A percentile compares a stretch with the other conserved stretches of the same genome.
phyloP scores from a whole-genome alignment of 2,329 filamentous ascomycete genomes.

The Trichoderma lentiforme region DNA sequence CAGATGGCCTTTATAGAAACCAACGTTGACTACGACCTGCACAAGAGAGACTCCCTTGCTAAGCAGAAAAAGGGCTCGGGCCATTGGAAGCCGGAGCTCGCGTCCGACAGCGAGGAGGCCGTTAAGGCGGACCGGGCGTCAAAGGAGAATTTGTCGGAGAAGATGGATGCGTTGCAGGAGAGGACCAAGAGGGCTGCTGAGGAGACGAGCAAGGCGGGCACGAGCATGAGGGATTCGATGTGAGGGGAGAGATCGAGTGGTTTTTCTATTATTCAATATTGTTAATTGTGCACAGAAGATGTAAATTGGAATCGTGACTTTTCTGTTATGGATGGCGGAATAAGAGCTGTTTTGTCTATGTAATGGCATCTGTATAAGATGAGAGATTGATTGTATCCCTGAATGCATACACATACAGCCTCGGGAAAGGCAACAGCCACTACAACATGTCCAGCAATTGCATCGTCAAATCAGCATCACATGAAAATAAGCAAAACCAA shows the following conservation, averaged over 20 bases:
- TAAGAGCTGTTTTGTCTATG: not conserved
- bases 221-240: slow-evolving; percentile 39
- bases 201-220: slow-evolving; percentile 46
- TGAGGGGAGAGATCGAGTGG: too few species aligned
- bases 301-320: not conserved
- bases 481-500: not conserved
- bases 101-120: slow-evolving; percentile 74
- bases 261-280: too few species aligned
- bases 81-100: slow-evolving; percentile 75
- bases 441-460: not conserved
- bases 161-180: slow-evolving; percentile 52
- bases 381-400: not conserved
- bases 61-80: slow-evolving; percentile 69
- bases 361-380: not conserved
- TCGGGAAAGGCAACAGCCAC: not conserved
- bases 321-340: not conserved
- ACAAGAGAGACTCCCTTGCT: slow-evolving; percentile 58
- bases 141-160: slow-evolving; percentile 32
- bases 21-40: slow-evolving; percentile 48
- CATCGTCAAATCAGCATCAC: not conserved
- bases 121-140: slow-evolving; percentile 61
- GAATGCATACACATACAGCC: not conserved
- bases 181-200: slow-evolving; percentile 53
- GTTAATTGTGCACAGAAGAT: not conserved
- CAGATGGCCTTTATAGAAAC: slow-evolving; percentile 27